Evolutionary conservation across 805 yeast genomes (phyloP), one percentile per base, ranked within the genome.

Genomic region (Metschnikowia rubicola): DNA sequence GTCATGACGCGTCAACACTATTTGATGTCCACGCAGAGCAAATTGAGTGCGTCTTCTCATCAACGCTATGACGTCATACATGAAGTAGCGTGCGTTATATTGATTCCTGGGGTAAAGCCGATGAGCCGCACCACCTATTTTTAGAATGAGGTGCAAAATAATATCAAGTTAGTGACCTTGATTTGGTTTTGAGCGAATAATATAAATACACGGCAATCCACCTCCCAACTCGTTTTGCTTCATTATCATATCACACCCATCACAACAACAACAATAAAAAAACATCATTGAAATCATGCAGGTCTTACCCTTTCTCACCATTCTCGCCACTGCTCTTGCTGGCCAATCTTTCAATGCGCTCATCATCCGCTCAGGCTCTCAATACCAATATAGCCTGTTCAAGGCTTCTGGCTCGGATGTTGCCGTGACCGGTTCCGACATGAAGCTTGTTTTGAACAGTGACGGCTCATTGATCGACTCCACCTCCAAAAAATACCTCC

Each of bases 311-410:
- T 44, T 57, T 35, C 47, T 60, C 39, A 45, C 63, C 32, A 33
- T 62, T 21, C 52, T 56, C 44, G 54, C 65, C 46, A 45, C 61
- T 34, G 66, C 65, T 30, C 44, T 57, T 28, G 63, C 67, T 15
- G 63, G 59, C 10, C 53, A 51, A 42, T 43, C 55, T 15, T 54
- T 64, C 45, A 39, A 49, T 26, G 51, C 59, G 13, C 42, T 61
- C 30, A 47, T 58, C 31, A 60, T 63, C 32, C 56, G 58, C 37
- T 63, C 67, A 8, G 68, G 65, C 10, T 54, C 66, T 9, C 44
- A 37, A 8, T 60, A 54, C 56, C 68, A 64, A 35, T 62, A 58
- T 51, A 30, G 41, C 10, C 30, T 17, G 41, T 43, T 34, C 47
- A 28, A 38, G 48, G 19, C 49, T 8, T 40, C 41, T 17, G 50